phyloP scores from a whole-genome alignment of 345 rosid genomes.

The Camelina hispida region DNA sequence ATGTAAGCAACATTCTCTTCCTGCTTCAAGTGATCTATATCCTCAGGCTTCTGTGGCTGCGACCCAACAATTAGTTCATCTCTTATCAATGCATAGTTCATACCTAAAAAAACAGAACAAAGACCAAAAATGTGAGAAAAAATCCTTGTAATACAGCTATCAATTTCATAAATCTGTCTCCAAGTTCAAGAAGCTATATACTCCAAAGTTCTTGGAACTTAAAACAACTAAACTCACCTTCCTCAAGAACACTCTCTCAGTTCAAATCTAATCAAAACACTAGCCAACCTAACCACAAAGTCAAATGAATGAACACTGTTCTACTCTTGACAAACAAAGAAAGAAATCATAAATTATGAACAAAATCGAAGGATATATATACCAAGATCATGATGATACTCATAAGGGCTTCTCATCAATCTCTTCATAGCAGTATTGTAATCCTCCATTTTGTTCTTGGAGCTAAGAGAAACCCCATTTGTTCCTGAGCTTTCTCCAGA shows the following conservation, averaged over 20 bases:
- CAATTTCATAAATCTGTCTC: neutral
- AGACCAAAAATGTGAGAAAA: constrained; percentile 18
- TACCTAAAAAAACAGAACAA: constrained; percentile 61
- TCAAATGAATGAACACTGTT: constrained; percentile 4
- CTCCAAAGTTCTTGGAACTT: neutral
- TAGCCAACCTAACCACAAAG: neutral
- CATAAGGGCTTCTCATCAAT: constrained; percentile 90
- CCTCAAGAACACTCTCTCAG: neutral
- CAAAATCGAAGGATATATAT: neutral
- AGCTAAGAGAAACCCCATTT: constrained; percentile 45
- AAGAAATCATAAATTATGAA: neutral
- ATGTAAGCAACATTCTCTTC: constrained; percentile 85
- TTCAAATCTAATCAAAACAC: neutral
- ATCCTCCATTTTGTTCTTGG: constrained; percentile 63
- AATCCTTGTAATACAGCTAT: neutral
- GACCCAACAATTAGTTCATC: constrained; percentile 85
- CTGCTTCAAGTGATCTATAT: constrained; percentile 71
- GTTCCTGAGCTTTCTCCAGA: constrained; percentile 47
- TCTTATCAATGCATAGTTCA: constrained; percentile 85
- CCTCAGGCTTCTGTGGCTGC: constrained; percentile 89
- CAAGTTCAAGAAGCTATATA: neutral
- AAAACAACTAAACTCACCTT: constrained; percentile 3
- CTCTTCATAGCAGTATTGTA: constrained; percentile 86
- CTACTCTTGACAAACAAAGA: neutral
- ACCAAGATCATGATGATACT: constrained; percentile 97